Evolutionary conservation across 192 early-diverging fungal genomes (phyloP), one percentile per base, ranked within the genome.

Genomic region (Paraglomus occultum): DNA sequence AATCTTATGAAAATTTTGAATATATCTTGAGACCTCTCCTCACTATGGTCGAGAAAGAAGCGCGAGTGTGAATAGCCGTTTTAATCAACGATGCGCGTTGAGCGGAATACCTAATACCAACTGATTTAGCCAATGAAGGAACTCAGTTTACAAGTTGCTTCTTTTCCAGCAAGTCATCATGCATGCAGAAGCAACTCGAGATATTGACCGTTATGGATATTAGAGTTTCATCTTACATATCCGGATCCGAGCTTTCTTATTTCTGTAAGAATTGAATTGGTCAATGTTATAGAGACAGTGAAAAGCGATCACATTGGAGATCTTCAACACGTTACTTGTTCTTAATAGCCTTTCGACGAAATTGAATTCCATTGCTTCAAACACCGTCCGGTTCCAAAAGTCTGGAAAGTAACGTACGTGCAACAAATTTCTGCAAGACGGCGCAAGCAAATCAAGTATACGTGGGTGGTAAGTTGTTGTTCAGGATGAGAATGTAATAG

Each of bases 281-380:
- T 31, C 31, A 31, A 17, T 8, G 5, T 38, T 18, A 53, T 38
- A 46, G 55, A 67, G 11, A 11, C 10, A 1, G 11, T 7, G 17
- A 11, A 17, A 42, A 51, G 14, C 40, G 6, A 22, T 7, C 7
- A n/a, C n/a, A 39, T 46, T 39, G 2, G 20, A 66, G 49, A 44
- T 46, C 5, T 15, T 42, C 15, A 43, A 14, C 42, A n/a, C 70
- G 53, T 40, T 81, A 81, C 79, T 57, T 51, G 82, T 74, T 48
- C 73, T 63, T 57, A 85, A 60, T 8, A 85, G 65, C 6, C 84
- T 67, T 54, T 82, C 78, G 43, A 85, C 61, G 63, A 85, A 85
- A 20, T 58, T 73, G 66, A 82, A 85, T 53, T 83, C 75, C 78
- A 85, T 83, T 9, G 64, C 72, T 17, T 78, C 71, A 72, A 80